Conservation (phyloP, 2,329 filamentous ascomycete genomes). For the Cladosporium sp. region DNA sequence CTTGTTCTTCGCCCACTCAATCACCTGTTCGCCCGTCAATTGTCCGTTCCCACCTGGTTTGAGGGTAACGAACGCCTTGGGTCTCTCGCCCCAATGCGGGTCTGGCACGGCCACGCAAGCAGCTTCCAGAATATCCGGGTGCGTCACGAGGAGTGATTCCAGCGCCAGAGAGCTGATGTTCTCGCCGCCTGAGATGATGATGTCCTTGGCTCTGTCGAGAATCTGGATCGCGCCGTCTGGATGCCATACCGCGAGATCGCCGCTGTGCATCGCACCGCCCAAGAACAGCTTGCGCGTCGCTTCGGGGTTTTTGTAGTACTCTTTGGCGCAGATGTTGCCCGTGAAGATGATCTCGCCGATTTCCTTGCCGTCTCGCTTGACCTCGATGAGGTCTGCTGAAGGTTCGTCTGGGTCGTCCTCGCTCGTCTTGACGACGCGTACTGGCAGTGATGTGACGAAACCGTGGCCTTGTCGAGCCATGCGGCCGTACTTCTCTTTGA, state of each 20-base stretch:
- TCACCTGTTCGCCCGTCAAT: conserved; percentile 64
- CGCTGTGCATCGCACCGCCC: conserved; percentile 81
- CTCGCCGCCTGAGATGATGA: conserved; percentile 96
- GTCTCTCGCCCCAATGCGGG: conserved; percentile 91
- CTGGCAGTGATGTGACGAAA: conserved; percentile 76
- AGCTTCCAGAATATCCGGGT: conserved; percentile 85
- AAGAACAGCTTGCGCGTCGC: conserved; percentile 84
- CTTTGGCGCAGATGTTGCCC: conserved; percentile 88
- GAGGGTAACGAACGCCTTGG: conserved; percentile 87
- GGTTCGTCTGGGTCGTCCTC: conserved; percentile 44
- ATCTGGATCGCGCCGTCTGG: conserved; percentile 89
- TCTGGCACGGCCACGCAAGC: conserved; percentile 86
- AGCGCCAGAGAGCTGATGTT: conserved; percentile 95
- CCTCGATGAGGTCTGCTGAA: conserved; percentile 59
- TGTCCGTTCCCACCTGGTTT: conserved; percentile 55
- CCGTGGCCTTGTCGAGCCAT: conserved; percentile 96
- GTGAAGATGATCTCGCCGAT: conserved; percentile 81
- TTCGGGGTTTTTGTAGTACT: conserved; percentile 85
- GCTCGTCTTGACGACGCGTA: conserved; percentile 76
- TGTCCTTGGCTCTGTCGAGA: conserved; percentile 90
- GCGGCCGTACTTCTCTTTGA: conserved; percentile 73
- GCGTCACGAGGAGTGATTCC: conserved; percentile 82
- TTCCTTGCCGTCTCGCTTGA: conserved; percentile 66
- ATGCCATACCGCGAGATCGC: conserved; percentile 91
- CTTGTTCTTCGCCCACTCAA: conserved; percentile 79